A percentile compares a stretch with the other conserved stretches of the same genome.
Conservation (phyloP, 2,329 filamentous ascomycete species). For the Alternaria sp. region DNA sequence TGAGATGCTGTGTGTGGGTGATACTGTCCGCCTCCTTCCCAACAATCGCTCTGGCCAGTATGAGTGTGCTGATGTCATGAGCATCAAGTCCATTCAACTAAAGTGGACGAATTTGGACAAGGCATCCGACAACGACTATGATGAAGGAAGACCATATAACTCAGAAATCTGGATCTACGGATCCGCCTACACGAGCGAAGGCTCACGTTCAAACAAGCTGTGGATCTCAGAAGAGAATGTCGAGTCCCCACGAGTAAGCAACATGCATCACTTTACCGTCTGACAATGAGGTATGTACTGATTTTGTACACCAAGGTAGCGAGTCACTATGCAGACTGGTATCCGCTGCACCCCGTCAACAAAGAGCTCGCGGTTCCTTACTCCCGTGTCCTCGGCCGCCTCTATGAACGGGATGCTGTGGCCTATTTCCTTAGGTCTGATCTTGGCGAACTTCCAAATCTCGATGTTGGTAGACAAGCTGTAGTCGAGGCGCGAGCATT, state of each 20-base stretch:
- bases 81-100: constrained; percentile 63
- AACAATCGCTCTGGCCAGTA: constrained; percentile 21
- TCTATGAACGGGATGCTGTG: constrained; percentile 62
- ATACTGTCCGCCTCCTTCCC: constrained; percentile 61
- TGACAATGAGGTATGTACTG: too few relatives aligned
- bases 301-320: neutral
- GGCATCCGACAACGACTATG: constrained; percentile 56
- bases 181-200: constrained; percentile 57
- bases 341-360: constrained; percentile 55
- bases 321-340: constrained; percentile 61
- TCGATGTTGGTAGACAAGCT: constrained; percentile 59
- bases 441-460: constrained; percentile 12
- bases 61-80: constrained; percentile 61
- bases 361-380: constrained; percentile 59
- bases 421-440: constrained; percentile 54
- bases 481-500: constrained; percentile 59
- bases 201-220: constrained; percentile 41
- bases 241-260: constrained; percentile 24
- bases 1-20: constrained; percentile 64
- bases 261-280: too few relatives aligned
- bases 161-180: constrained; percentile 61
- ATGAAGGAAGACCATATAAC: constrained; percentile 58
- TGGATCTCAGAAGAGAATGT: constrained; percentile 26
- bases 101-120: constrained; percentile 60
- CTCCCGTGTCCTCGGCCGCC: constrained; percentile 62